A percentile compares a stretch with the other conserved stretches of the same genome.
phyloP scores from a whole-genome alignment of 1,139 yeast species.

The Scheffersomyces segobiensis region DNA sequence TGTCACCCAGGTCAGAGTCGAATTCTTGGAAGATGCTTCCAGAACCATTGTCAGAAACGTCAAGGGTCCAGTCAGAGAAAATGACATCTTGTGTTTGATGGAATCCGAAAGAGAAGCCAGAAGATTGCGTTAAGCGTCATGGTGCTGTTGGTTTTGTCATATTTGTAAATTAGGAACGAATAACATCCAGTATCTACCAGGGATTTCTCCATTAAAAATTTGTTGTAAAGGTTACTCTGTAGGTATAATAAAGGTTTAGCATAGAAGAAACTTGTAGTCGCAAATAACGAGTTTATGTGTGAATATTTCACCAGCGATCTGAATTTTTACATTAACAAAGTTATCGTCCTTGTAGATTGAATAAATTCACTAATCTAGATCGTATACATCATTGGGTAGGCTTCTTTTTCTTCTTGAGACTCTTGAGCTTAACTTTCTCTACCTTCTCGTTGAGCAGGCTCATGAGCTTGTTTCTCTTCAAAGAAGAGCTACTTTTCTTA shows the following conservation, averaged over 20 bases:
- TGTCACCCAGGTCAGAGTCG: slow-evolving; percentile 31
- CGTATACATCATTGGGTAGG: neutral
- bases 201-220: neutral
- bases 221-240: neutral
- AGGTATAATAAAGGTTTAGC: neutral
- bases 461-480: neutral
- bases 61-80: slow-evolving; percentile 31
- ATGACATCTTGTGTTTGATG: slow-evolving; percentile 30
- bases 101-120: slow-evolving; percentile 30
- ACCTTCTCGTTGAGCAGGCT: neutral
- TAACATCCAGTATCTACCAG: neutral
- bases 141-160: neutral
- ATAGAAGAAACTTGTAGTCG: neutral
- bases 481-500: neutral
- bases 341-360: neutral
- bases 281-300: neutral
- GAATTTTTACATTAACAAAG: neutral
- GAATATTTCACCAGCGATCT: neutral
- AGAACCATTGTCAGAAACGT: slow-evolving; percentile 31
- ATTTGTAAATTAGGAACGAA: neutral
- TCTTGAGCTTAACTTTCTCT: neutral
- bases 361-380: neutral
- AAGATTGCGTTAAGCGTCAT: slow-evolving; percentile 24
- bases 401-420: neutral
- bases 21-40: slow-evolving; percentile 27